phyloP scores from a whole-genome alignment of 352 stramenopile species.

The Pythium diclinum region DNA sequence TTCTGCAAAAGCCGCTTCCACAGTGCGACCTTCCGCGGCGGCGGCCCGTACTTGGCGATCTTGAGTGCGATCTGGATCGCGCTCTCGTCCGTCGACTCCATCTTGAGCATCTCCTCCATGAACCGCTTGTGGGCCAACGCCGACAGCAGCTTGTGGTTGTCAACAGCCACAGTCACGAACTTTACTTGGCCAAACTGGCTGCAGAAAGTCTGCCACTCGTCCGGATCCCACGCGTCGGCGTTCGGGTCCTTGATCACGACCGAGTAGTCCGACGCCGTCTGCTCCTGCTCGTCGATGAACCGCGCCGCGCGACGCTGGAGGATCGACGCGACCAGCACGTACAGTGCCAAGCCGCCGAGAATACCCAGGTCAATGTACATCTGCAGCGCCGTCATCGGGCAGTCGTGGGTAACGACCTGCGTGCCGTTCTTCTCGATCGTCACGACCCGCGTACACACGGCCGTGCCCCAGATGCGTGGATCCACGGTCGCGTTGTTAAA shows the following conservation, averaged over 20 bases:
- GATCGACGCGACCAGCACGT: slow-evolving; percentile 42
- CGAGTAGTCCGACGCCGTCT: slow-evolving; percentile 71
- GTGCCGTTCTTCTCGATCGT: slow-evolving; percentile 22
- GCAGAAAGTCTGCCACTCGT: slow-evolving; percentile 73
- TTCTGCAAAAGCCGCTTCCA: slow-evolving; percentile 38
- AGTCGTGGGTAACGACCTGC: slow-evolving; percentile 36
- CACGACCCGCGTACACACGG: slow-evolving; percentile 50
- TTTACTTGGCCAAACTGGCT: slow-evolving; percentile 62
- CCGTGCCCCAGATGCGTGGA: slow-evolving; percentile 49
- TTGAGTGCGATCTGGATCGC: slow-evolving; percentile 36
- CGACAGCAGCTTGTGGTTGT: slow-evolving; percentile 59
- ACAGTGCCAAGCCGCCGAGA: slow-evolving; percentile 45
- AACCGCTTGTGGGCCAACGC: slow-evolving; percentile 60
- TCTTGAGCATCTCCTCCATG: slow-evolving; percentile 67
- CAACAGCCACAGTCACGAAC: slow-evolving; percentile 62
- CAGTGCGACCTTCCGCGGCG: slow-evolving; percentile 23
- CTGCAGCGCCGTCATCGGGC: slow-evolving; percentile 46
- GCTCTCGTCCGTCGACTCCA: slow-evolving; percentile 47
- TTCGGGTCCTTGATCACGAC: slow-evolving; percentile 74
- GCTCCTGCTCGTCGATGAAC: slow-evolving; percentile 51
- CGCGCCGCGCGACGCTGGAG: slow-evolving; percentile 42
- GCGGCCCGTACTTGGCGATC: slow-evolving; percentile 31
- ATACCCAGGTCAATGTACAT: slow-evolving; percentile 58
- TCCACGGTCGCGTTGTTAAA: slow-evolving; percentile 40
- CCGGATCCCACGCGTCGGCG: slow-evolving; percentile 51